Conservation (phyloP, 306 rosid genomes). For the Abrus precatorius region DNA sequence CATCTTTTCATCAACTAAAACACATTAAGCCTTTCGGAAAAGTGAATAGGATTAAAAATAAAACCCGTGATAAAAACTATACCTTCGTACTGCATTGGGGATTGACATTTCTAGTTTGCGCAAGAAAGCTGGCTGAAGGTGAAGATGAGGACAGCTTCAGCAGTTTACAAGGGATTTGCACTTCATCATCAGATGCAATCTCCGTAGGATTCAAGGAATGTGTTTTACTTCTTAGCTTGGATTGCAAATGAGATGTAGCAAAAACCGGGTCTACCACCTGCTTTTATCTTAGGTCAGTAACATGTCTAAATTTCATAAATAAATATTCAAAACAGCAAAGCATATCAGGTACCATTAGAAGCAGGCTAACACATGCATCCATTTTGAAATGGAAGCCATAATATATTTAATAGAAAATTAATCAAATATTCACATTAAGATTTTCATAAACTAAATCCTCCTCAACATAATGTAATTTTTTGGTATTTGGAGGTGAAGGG, state of each 20-base stretch:
- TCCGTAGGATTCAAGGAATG: constrained; percentile 31
- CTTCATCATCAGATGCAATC: constrained; percentile 46
- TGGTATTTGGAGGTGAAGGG: not conserved
- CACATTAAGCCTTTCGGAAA: not conserved
- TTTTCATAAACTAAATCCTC: constrained; percentile 31
- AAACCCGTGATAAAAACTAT: constrained; percentile 26
- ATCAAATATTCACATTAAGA: constrained; percentile 16
- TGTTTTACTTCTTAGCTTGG: constrained; percentile 55
- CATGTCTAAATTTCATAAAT: constrained; percentile 41
- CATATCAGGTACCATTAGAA: constrained; percentile 20
- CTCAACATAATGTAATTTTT: not conserved
- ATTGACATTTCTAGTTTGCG: constrained; percentile 45
- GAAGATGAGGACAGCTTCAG: constrained; percentile 54
- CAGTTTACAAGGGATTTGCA: constrained; percentile 57
- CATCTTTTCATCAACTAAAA: not conserved
- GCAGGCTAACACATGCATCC: constrained; percentile 24
- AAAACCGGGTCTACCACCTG: constrained; percentile 83
- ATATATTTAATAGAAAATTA: constrained; percentile 25
- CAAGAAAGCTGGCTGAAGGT: constrained; percentile 49
- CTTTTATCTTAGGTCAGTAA: constrained; percentile 47
- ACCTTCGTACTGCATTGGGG: constrained; percentile 52
- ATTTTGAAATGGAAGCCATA: constrained; percentile 19
- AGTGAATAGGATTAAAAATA: not conserved
- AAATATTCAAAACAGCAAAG: constrained; percentile 28
- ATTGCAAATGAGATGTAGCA: constrained; percentile 52